Base-by-base conservation (phyloP, 2,329 filamentous ascomycete species). In the Sclerotinia minor region DNA sequence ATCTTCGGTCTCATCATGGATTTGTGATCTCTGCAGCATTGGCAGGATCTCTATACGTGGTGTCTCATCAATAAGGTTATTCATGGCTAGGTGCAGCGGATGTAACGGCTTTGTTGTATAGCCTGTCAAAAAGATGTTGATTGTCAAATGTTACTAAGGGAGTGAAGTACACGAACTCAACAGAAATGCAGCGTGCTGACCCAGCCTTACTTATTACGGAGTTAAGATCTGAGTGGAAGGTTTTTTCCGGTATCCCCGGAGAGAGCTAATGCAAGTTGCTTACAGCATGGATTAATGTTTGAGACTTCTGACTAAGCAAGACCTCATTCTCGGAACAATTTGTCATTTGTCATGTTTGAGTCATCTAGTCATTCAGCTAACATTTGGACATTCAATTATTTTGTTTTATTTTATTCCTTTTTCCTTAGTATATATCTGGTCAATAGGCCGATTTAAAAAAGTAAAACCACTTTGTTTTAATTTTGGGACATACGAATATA, bases 1-100 rank as follows among this genome's bases (percentile, higher is more conserved):
- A 63, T 79, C 77, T 50, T 79, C 77, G 19, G 58, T 58, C 13
- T 60, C 54, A 24, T 66, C 65, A 32, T 65, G 47, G 21, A 71
- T 49, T 24, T 71, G 69, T 9, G 50, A 60, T n/a, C 58, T 49
- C 50, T 72, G 69, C 3, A 57, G 58, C 71, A 73, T 73, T 3
- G 67, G 64, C 17, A 61, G 63, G 4, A 73, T 38, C 35, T 66
- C 67, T 53, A 73, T 70, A 6, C 54, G 45, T 45, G 71, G 47
- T 38, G 44, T 24, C 45, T 41, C 35, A 24, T n/a, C 32, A 41
- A 24, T 38, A 9, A 9, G 35, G 35, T 35, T 35, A 35, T 26
- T n/a, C 26, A 41, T 38, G 11, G 6, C 38, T 44, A 15, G 15
- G 17, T 17, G 41, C 5, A 2, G 38, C 24, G 35, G 35, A n/a